Base-by-base conservation (phyloP, 148 eudicot species). In the Dianthus caryophyllus region DNA sequence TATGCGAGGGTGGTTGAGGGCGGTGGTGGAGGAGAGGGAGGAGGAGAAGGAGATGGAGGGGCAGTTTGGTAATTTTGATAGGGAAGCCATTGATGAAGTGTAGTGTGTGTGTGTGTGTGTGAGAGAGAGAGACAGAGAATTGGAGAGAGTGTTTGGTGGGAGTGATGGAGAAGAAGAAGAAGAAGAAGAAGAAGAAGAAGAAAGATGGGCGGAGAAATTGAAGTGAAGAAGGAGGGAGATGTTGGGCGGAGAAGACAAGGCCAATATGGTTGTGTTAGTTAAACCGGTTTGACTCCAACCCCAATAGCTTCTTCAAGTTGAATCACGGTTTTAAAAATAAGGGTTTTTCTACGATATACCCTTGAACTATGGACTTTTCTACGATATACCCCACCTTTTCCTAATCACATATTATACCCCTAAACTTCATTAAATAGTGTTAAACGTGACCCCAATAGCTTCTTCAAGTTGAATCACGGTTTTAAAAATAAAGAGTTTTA, bases 161-260 rank as follows among this genome's bases (percentile, higher is more conserved):
- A 84, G 91, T 82, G 73, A 41, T 41, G 10, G 44, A 41, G 12
- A 9, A 9, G 12, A 13, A 13, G 44, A 9, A 13, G 6, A 20
- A 4, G 41, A 4, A 55, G 54, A 41, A 16, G 46, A 44, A 22
- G n/a, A 5, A 50, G 53, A 14, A 57, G 39, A 17, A 24, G 12
- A 22, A 27, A 15, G 21, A 17, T n/a, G 41, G 46, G 61, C 44
- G 91, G 96, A 84, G 91, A 84, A 74, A 33, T 33, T 2, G 39
- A n/a, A n/a, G n/a, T n/a, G n/a, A n/a, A 33, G 8, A 8, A 8
- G 8, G 39, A 33, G 39, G 39, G 39, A 8, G 39, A 2, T 27
- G 21, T 49, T 10, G 39, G 44, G 60, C 43, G 91, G 96, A 84
- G 91, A 84, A 74, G 85, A 80, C 87, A 79, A 86, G 77, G 88